These are phyloP conservation scores for Terfezia boudieri DNA, from an alignment of 495 filamentous ascomycete species.

Conservation along the genomic window DNA sequence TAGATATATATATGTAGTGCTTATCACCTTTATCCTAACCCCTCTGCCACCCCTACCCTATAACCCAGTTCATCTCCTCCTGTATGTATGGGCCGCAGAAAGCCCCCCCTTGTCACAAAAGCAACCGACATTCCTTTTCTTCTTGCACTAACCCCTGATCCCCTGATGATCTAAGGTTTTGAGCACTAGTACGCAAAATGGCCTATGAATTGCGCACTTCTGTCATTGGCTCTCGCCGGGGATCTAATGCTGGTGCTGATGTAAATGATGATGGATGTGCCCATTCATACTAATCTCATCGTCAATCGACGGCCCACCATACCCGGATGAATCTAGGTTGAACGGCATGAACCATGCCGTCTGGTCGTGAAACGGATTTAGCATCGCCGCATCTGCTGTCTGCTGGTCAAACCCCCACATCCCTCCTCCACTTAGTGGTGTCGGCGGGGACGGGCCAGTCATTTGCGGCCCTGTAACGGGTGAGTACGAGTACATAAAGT, in stretches of 20 bases:
- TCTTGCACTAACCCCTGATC: too few relatives aligned
- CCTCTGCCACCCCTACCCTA: too few relatives aligned
- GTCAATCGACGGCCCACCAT: constrained; percentile 6
- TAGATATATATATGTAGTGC: too few relatives aligned
- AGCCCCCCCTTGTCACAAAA: too few relatives aligned
- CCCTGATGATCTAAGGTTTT: too few relatives aligned
- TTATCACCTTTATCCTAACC: too few relatives aligned
- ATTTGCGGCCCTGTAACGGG: background rate
- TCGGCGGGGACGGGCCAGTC: constrained; percentile 11
- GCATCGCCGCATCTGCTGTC: constrained; percentile 10
- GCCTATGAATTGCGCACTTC: too few relatives aligned
- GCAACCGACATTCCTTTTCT: too few relatives aligned
- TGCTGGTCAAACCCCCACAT: constrained; percentile 13
- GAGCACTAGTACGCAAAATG: too few relatives aligned
- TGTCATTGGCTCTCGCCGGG: background rate
- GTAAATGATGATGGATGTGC: constrained; percentile 1
- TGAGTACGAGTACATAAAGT: constrained; percentile 15
- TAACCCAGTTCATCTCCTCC: too few relatives aligned
- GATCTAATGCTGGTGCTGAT: background rate
- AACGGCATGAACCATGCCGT: constrained; percentile 83
- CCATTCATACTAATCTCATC: constrained; percentile 6
- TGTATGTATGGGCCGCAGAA: too few relatives aligned
- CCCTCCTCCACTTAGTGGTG: constrained; percentile 10
- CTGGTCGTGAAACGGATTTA: constrained; percentile 14
- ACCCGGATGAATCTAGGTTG: constrained; percentile 52